Evolutionary conservation across 1,284 basidiomycete genomes (phyloP).

Genomic region (Papiliotrema flavescens): DNA sequence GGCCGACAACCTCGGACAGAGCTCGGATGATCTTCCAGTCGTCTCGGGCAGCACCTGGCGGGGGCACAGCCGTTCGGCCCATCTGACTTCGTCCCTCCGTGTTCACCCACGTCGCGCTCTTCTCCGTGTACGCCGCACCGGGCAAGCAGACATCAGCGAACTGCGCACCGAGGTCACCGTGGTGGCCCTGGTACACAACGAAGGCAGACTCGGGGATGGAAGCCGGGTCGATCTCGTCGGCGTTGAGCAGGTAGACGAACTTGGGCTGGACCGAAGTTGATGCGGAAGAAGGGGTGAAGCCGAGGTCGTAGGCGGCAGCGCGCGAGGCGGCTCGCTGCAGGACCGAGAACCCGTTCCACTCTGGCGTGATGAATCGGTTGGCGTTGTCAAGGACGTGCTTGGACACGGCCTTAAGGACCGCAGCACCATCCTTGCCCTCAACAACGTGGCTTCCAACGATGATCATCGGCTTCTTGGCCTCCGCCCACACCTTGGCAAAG

Average conservation of each 20-base stretch:
- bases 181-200: conserved; percentile 98
- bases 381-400: conserved; percentile 78
- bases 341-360: conserved; percentile 95
- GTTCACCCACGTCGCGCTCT: conserved; percentile 91
- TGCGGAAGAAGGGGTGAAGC: conserved; percentile 79
- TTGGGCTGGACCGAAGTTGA: conserved; percentile 77
- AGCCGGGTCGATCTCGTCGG: conserved; percentile 86
- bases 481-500: conserved; percentile 84
- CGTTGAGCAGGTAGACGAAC: conserved; percentile 95
- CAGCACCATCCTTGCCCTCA: conserved; percentile 83
- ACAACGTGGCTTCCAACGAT: conserved; percentile 84
- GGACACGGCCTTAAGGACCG: conserved; percentile 72
- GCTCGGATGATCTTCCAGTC: conserved; percentile 97
- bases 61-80: conserved; percentile 88
- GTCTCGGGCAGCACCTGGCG: conserved; percentile 89
- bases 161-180: conserved; percentile 94
- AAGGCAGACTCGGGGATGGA: conserved; percentile 93
- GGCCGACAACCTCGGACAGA: conserved; percentile 80
- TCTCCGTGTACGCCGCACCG: conserved; percentile 94
- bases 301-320: conserved; percentile 92
- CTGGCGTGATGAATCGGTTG: conserved; percentile 69
- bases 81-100: conserved; percentile 92
- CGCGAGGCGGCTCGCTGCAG: conserved; percentile 90
- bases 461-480: conserved; percentile 89
- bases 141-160: conserved; percentile 95